Base-by-base conservation (phyloP, 1,284 basidiomycete species). In the Cryptococcus neoformans region DNA sequence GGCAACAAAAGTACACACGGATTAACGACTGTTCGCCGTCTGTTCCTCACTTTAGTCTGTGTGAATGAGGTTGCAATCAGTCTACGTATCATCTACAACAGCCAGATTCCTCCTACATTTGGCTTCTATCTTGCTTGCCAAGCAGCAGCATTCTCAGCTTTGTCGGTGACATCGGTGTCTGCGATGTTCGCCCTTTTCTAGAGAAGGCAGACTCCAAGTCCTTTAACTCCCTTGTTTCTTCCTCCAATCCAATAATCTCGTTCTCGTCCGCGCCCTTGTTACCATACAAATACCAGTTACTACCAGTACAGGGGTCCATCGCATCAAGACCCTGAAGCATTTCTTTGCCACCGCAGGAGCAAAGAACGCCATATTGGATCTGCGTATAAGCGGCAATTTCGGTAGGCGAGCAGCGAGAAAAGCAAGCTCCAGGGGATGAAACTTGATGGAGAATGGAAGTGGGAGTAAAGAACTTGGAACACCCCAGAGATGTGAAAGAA, bases 401-500 rank as follows among this genome's bases (percentile, higher is more conserved):
- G 35, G 47, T 44, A 12, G 53, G 44, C 8, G 49, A 54, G 34
- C 57, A 58, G 44, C 57, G 42, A 7, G 57, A 58, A 35, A 58
- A 58, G 39, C 57, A 58, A 17, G 57, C 57, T 28, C 44, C 47
- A 40, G 57, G 57, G 2, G 57, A 54, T 4, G 57, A 52, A 28
- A 58, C 57, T 41, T 58, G 53, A 34, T 53, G 52, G n/a, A 58
- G 45, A 36, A 58, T 58, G 11, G 57, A 58, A 9, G 53, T 54
- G 9, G 57, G 57, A 21, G 50, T 52, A 36, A 58, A 58, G 5
- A 49, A 46, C 21, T 28, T 34, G 21, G 57, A 58, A 42, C 57
- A 58, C 12, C 57, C 57, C 16, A 58, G 41, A 14, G 57, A 49
- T 16, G 48, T 54, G 40, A 58, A 58, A 7, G 53, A 54, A 3